Percentiles rank a stretch among this genome's conserved stretches.
phyloP scores from a whole-genome alignment of 2,329 filamentous ascomycete species.

The Scytalidium lignicola region DNA sequence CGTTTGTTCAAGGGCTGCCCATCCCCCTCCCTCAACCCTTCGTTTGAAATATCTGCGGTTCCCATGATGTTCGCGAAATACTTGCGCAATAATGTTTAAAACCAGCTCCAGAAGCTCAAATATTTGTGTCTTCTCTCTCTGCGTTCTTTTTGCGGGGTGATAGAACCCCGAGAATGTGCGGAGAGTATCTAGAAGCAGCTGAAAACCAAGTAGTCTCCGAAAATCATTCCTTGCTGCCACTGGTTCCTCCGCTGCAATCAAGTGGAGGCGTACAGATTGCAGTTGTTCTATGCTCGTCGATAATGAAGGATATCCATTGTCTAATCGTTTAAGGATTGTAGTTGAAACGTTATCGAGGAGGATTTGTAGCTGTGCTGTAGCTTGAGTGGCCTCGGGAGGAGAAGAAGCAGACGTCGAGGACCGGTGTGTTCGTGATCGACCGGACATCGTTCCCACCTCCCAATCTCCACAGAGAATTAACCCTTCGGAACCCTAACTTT shows the following conservation, averaged over 20 bases:
- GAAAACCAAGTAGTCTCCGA: constrained; percentile 73
- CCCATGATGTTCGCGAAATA: constrained; percentile 70
- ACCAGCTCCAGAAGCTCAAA: constrained; percentile 67
- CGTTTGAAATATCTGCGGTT: constrained; percentile 84
- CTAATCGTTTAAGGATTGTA: constrained; percentile 17
- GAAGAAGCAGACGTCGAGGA: constrained; percentile 59
- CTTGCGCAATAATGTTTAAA: constrained; percentile 62
- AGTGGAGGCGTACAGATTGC: constrained; percentile 24
- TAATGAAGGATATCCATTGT: constrained; percentile 26
- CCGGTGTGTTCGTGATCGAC: constrained; percentile 52
- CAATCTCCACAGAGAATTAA: constrained; percentile 16
- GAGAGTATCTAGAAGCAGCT: constrained; percentile 64
- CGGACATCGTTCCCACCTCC: constrained; percentile 41
- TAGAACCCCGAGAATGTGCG: constrained; percentile 71
- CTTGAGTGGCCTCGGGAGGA: constrained; percentile 51
- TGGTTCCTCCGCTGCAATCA: constrained; percentile 37
- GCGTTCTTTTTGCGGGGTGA: constrained; percentile 56
- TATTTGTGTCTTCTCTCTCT: constrained; percentile 58
- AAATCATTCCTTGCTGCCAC: constrained; percentile 70
- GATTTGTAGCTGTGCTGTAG: constrained; percentile 51
- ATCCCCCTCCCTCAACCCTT: constrained; percentile 71
- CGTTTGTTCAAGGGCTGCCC: constrained; percentile 68
- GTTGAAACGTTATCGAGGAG: constrained; percentile 44
- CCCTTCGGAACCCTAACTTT: background rate
- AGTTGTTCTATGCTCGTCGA: constrained; percentile 24